Percentiles rank a stretch among this genome's conserved stretches.
These are phyloP conservation scores for Halenospora varia DNA, from an alignment of 495 filamentous ascomycete genomes.

Conservation along the genomic window DNA sequence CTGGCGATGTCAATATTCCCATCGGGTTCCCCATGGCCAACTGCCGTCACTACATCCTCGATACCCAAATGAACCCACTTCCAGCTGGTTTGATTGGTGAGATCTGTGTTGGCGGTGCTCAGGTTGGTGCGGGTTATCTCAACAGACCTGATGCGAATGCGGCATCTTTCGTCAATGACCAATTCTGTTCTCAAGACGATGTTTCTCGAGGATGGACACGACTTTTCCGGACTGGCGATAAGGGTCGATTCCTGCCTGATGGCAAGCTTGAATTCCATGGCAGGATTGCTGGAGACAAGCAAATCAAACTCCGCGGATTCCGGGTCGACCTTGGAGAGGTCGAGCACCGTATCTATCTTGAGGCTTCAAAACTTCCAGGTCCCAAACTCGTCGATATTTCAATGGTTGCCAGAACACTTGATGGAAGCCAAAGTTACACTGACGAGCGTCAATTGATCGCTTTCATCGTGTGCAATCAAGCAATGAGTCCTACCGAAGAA, in stretches of 20 bases:
- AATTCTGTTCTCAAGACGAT: conserved; percentile 22
- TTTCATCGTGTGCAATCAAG: conserved; percentile 18
- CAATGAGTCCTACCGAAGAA: conserved; percentile 6
- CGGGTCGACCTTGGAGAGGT: conserved; percentile 42
- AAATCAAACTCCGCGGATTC: conserved; percentile 40
- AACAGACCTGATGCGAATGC: conserved; percentile 18
- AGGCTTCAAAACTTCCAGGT: background rate
- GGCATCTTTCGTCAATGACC: conserved; percentile 33
- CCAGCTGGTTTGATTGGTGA: conserved; percentile 32
- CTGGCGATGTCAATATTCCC: conserved; percentile 3
- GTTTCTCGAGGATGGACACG: conserved; percentile 28
- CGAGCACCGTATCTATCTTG: conserved; percentile 27
- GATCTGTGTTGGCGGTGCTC: conserved; percentile 34
- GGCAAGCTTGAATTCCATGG: conserved; percentile 35
- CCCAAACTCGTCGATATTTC: background rate
- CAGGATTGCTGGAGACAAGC: conserved; percentile 40
- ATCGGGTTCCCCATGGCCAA: conserved; percentile 27
- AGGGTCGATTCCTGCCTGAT: conserved; percentile 28
- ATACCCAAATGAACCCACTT: conserved; percentile 35
- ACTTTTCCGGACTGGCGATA: conserved; percentile 41
- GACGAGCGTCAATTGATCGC: conserved; percentile 25
- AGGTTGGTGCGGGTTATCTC: conserved; percentile 33
- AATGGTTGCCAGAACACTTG: background rate
- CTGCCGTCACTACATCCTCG: conserved; percentile 40
- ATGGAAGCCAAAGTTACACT: background rate